Evolutionary conservation across 257 asterid species (phyloP).

Genomic region (Echium plantagineum): DNA sequence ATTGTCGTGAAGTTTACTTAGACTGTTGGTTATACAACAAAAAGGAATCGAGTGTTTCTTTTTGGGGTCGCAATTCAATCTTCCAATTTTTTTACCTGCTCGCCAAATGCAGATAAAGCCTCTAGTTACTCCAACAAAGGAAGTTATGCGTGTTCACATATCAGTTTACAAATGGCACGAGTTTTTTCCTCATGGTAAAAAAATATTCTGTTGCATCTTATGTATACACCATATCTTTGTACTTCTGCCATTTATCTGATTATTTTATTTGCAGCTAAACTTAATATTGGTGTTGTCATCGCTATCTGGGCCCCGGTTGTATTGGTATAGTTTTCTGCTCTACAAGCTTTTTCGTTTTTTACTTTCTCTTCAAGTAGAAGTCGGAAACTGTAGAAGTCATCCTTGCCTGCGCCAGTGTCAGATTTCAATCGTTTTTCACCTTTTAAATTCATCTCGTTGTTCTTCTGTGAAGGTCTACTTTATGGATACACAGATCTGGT

Average conservation of each 20-base stretch:
- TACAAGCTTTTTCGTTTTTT: background rate
- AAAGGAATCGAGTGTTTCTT: background rate
- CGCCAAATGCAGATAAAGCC: conserved; percentile 68
- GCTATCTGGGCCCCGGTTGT: conserved; percentile 98
- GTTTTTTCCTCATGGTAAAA: conserved; percentile 88
- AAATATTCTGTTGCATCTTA: conserved; percentile 3
- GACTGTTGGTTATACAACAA: background rate
- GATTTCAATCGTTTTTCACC: conserved; percentile 8
- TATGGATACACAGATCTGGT: conserved; percentile 99
- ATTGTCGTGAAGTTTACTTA: background rate
- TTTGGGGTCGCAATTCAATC: background rate
- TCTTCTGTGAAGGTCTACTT: conserved; percentile 61
- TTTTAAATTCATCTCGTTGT: conserved; percentile 6
- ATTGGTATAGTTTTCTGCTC: conserved; percentile 39
- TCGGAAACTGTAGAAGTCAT: background rate
- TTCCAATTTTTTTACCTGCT: conserved; percentile 9
- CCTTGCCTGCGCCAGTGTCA: conserved; percentile 2
- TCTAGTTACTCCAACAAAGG: conserved; percentile 70
- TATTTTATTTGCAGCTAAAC: conserved; percentile 56
- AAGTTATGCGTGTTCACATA: conserved; percentile 66
- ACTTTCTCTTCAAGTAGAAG: background rate
- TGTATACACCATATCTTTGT: background rate
- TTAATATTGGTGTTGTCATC: conserved; percentile 81
- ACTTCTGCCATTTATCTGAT: background rate
- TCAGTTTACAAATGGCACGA: conserved; percentile 81